phyloP scores from a whole-genome alignment of 2,329 filamentous ascomycete species.

The Neodidymelliopsis sp. region DNA sequence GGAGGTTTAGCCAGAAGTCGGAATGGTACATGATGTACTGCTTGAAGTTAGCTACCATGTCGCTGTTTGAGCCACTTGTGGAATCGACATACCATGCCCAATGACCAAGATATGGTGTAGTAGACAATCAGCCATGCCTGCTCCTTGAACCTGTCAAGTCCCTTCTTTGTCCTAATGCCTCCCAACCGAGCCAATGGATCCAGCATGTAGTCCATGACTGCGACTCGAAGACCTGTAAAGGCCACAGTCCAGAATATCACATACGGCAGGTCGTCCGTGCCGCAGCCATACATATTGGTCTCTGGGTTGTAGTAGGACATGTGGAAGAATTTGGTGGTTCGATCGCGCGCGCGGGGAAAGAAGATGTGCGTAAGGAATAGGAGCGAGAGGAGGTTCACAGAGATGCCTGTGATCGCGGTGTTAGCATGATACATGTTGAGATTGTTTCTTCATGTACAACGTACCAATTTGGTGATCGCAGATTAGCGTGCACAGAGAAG shows the following conservation, averaged over 20 bases:
- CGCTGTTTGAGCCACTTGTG: neutral
- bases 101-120: constrained; percentile 79
- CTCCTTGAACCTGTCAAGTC: constrained; percentile 84
- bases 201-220: constrained; percentile 85
- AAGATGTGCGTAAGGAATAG: constrained; percentile 82
- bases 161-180: constrained; percentile 80
- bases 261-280: constrained; percentile 80
- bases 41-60: constrained; percentile 20
- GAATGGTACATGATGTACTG: constrained; percentile 84
- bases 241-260: constrained; percentile 80
- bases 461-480: constrained; percentile 82
- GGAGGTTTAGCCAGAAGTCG: constrained; percentile 78
- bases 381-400: constrained; percentile 83
- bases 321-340: constrained; percentile 87
- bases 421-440: neutral
- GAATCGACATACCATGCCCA: constrained; percentile 73
- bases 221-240: constrained; percentile 86
- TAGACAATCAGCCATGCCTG: constrained; percentile 92
- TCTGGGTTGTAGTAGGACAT: constrained; percentile 81
- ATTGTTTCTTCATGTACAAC: constrained; percentile 34
- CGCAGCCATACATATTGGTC: constrained; percentile 75
- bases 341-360: constrained; percentile 79
- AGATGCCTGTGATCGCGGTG: constrained; percentile 67
- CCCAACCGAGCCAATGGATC: constrained; percentile 75
- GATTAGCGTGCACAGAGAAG: constrained; percentile 71